Evolutionary conservation across 2,329 filamentous ascomycete genomes (phyloP), one percentile per base, ranked within the genome.

Genomic region (Biscogniauxia mediterranea): DNA sequence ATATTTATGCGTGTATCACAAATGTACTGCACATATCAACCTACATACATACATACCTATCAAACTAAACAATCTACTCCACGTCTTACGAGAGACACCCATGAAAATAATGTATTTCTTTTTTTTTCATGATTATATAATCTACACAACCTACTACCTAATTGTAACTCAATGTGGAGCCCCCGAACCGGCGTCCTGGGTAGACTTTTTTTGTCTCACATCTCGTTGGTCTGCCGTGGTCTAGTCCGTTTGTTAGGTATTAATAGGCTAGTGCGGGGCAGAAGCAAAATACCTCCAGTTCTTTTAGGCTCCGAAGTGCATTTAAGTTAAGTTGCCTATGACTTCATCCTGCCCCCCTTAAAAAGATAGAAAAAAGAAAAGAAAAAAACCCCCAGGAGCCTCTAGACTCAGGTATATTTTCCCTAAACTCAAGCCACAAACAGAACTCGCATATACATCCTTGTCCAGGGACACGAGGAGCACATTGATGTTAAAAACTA

Each of bases 161-260:
- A 23, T 5, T 23, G 23, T 23, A 23, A 23, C 23, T 23, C 2
- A 52, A 23, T 11, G 5, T 28, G 20, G 32, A 51, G 13, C 53
- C 56, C 54, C 20, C 28, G 7, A 32, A 38, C 38, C 26, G 23
- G 32, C 32, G n/a, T 55, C 13, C 21, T 19, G 25, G 55, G 55
- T 49, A 53, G 23, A 42, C 38, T 46, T n/a, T 46, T 46, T 46
- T 15, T 46, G 38, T 46, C 42, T 17, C 28, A 32, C 28, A 9
- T 32, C 11, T 32, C 28, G 28, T 32, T 32, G 28, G 28, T 32
- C 28, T 8, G 11, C 6, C 7, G 32, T 56, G 56, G 56, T 38
- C 49, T 56, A 38, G 51, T 61, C 56, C 56, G 49, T 53, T 46
- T 46, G 25, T 25, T 28, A 15, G n/a, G 38, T 42, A 55, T 56